phyloP scores from a whole-genome alignment of 1,139 yeast species.

The Candida dubliniensis region DNA sequence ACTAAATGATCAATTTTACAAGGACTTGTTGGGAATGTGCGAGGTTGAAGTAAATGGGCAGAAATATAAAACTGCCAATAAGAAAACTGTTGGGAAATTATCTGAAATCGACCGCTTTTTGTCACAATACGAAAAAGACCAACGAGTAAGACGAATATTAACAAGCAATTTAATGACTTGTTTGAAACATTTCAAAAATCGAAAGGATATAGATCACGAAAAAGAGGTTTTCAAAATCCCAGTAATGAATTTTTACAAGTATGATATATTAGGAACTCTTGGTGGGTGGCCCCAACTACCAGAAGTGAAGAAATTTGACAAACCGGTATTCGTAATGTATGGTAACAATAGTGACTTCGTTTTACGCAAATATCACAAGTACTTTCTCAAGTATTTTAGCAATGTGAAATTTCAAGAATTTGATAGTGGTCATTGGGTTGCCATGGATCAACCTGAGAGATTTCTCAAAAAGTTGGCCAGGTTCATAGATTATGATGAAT shows the following conservation, averaged over 20 bases:
- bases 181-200: conserved; percentile 12
- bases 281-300: conserved; percentile 46
- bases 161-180: conserved; percentile 24
- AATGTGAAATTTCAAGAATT: conserved; percentile 27
- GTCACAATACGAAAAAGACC: conserved; percentile 23
- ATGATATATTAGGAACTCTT: conserved; percentile 30
- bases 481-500: conserved; percentile 14
- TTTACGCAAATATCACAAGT: conserved; percentile 23
- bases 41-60: conserved; percentile 23
- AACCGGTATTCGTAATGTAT: conserved; percentile 43
- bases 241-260: conserved; percentile 26
- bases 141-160: conserved; percentile 27
- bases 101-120: conserved; percentile 20
- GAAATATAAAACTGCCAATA: conserved; percentile 5
- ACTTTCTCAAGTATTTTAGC: conserved; percentile 40
- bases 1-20: conserved; percentile 26
- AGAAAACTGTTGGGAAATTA: conserved; percentile 8
- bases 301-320: conserved; percentile 22
- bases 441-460: conserved; percentile 40
- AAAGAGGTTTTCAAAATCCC: conserved; percentile 27
- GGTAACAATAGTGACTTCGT: conserved; percentile 46
- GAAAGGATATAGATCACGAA: conserved; percentile 11
- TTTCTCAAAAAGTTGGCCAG: conserved; percentile 29
- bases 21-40: conserved; percentile 35
- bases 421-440: conserved; percentile 49